Evolutionary conservation across 2,329 filamentous ascomycete genomes (phyloP), one percentile per base, ranked within the genome.

Genomic region (Monilinia aucupariae): DNA sequence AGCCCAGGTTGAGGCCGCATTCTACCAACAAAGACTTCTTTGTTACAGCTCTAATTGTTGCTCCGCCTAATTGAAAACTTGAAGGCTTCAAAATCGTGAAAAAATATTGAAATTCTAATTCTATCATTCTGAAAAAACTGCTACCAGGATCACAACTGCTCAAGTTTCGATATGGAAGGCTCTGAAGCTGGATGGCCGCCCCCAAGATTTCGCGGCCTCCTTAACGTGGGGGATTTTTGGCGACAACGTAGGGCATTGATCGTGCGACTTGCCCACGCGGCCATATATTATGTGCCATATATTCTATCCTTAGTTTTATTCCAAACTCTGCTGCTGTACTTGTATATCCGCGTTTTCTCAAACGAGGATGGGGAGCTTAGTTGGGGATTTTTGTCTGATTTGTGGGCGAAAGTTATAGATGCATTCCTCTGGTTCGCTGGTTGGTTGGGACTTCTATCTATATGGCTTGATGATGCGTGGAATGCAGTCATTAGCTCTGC

Each of bases 21-120:
- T 56, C 54, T 56, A 56, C 20, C 13, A 56, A 56, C 54, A 56
- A 47, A 47, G 54, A 47, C 41, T 56, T 56, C 54, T 56, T 56
- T 47, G 43, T 8, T 12, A 34, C 41, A 56, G 15, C 41, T 56
- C 12, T n/a, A 3, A 25, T 25, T 13, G 41, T 47, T 25, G 9
- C 39, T 56, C 43, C 12, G 5, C 17, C 27, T 22, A 17, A 20
- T 47, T 22, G 30, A 17, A 7, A 25, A 17, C 4, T 20, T 56
- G 4, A 17, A 56, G n/a, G 41, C n/a, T 56, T 47, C 41, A 47
- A 47, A 47, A 17, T 10, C 34, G 6, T 15, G n/a, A n/a, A 34
- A 45, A 15, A 34, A 25, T n/a, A 22, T 51, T 34, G 32, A 20
- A 47, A 34, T 32, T 56, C 27, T 5, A 20, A 25, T 34, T 56